These are phyloP conservation scores for Waltiozyma sp. DNA, from an alignment of 1,139 yeast species.

Conservation along the genomic window DNA sequence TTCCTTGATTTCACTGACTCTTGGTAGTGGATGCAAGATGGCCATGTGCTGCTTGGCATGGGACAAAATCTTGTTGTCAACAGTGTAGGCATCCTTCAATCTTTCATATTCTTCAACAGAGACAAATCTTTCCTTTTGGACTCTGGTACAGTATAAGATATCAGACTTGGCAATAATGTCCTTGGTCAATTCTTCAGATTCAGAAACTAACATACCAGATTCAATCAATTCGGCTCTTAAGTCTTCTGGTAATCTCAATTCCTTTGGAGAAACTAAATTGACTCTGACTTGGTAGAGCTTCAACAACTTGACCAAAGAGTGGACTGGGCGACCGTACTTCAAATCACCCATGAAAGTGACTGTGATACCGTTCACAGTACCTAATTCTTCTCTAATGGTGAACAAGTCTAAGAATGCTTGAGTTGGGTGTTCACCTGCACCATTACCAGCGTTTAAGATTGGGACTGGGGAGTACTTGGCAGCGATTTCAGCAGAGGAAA, in stretches of 20 bases:
- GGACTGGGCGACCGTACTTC: conserved; percentile 97
- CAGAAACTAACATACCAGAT: conserved; percentile 59
- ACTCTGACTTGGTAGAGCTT: conserved; percentile 88
- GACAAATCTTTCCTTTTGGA: conserved; percentile 91
- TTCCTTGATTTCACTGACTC: conserved; percentile 91
- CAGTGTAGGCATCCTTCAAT: conserved; percentile 83
- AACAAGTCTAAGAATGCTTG: conserved; percentile 96
- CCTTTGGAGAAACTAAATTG: conserved; percentile 86
- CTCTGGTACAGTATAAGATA: conserved; percentile 95
- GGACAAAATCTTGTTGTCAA: conserved; percentile 82
- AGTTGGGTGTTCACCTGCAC: conserved; percentile 95
- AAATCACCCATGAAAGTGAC: conserved; percentile 99
- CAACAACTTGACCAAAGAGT: conserved; percentile 84
- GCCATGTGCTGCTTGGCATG: conserved; percentile 98
- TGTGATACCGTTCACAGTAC: conserved; percentile 95
- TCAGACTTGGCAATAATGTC: conserved; percentile 84
- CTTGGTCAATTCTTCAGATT: conserved; percentile 67
- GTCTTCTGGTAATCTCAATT: conserved; percentile 69
- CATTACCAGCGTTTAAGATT: conserved; percentile 95
- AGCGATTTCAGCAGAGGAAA: conserved; percentile 85
- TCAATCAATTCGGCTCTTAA: conserved; percentile 54
- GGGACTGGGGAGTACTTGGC: conserved; percentile 97
- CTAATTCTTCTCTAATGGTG: conserved; percentile 97
- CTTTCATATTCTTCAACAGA: conserved; percentile 70
- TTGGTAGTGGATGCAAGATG: conserved; percentile 97